phyloP scores from a whole-genome alignment of 2,329 filamentous ascomycete species.

The Ilyonectria robusta region DNA sequence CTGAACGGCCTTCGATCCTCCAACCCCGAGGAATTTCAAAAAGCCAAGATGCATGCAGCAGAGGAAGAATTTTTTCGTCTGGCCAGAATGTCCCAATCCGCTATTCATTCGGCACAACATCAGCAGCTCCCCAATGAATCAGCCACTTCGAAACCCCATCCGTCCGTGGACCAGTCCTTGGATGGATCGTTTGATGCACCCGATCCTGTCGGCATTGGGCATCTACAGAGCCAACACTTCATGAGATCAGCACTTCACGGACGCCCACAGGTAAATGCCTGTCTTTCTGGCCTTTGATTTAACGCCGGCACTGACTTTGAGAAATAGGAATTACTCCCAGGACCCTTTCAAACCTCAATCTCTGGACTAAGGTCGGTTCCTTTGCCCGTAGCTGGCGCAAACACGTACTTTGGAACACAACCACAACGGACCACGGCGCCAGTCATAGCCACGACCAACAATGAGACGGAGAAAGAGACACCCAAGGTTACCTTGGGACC shows the following conservation, averaged over 20 bases:
- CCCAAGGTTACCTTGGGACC: background rate
- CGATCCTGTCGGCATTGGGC: background rate
- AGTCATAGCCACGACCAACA: background rate
- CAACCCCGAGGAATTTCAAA: slow-evolving; percentile 50
- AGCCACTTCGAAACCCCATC: slow-evolving; percentile 10
- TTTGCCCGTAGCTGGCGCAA: slow-evolving; percentile 53
- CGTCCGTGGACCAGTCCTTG: slow-evolving; percentile 27
- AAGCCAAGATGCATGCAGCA: slow-evolving; percentile 27
- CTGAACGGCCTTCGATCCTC: slow-evolving; percentile 51
- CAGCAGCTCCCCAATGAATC: background rate
- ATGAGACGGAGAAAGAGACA: background rate
- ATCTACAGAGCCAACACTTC: background rate
- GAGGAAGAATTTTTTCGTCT: slow-evolving; percentile 19
- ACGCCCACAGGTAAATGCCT: slow-evolving; percentile 22
- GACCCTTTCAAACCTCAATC: slow-evolving; percentile 8
- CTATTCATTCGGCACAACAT: background rate
- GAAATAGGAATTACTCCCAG: slow-evolving; percentile 9
- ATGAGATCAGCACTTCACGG: background rate
- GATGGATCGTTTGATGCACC: slow-evolving; percentile 33
- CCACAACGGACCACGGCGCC: background rate
- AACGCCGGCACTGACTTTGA: slow-evolving; percentile 21
- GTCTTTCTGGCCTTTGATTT: background rate
- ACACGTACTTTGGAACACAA: slow-evolving; percentile 54
- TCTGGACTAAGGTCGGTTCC: slow-evolving; percentile 38
- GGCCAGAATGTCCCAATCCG: background rate